These are phyloP conservation scores for Stephanodiscus minutulus DNA, from an alignment of 108 stramenopile species.

Conservation along the genomic window DNA sequence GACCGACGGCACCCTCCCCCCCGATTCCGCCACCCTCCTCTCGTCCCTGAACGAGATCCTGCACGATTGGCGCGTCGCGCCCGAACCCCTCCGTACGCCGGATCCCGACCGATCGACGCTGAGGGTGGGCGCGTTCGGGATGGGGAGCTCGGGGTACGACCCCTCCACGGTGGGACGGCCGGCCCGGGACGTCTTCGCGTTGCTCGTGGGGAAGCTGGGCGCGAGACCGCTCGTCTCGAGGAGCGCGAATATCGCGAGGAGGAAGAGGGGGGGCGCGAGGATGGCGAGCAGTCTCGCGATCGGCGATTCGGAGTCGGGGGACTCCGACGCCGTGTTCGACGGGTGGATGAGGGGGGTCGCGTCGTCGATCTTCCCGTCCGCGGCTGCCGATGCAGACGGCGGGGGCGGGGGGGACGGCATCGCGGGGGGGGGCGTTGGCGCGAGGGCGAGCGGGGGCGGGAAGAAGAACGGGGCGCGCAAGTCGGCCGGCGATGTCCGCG, in stretches of 20 bases:
- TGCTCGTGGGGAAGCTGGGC: slow-evolving; percentile 62
- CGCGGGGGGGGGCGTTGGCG: too few relatives aligned
- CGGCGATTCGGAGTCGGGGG: slow-evolving; percentile 82
- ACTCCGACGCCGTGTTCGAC: slow-evolving; percentile 52
- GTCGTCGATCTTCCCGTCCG: slow-evolving; percentile 6
- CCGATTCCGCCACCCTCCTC: slow-evolving; percentile 50
- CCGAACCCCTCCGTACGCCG: slow-evolving; percentile 62
- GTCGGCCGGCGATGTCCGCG: neutral
- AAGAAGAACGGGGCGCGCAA: too few relatives aligned
- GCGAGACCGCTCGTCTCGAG: slow-evolving; percentile 59
- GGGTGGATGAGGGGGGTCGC: slow-evolving; percentile 52
- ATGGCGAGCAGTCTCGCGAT: slow-evolving; percentile 41
- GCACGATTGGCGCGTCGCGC: slow-evolving; percentile 86
- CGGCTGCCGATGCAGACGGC: neutral
- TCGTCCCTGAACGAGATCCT: slow-evolving; percentile 63
- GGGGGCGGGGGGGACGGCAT: too few relatives aligned
- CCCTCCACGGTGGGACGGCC: slow-evolving; percentile 76
- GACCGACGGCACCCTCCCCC: slow-evolving; percentile 75
- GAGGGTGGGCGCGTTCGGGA: slow-evolving; percentile 58
- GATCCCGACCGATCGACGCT: slow-evolving; percentile 1
- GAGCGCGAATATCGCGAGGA: too few relatives aligned
- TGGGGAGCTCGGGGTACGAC: slow-evolving; percentile 88
- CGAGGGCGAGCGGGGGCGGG: neutral
- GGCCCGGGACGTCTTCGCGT: slow-evolving; percentile 65
- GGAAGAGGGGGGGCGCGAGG: neutral